phyloP scores from a whole-genome alignment of 2,329 filamentous ascomycete genomes.

The Intubia oerlemansii region DNA sequence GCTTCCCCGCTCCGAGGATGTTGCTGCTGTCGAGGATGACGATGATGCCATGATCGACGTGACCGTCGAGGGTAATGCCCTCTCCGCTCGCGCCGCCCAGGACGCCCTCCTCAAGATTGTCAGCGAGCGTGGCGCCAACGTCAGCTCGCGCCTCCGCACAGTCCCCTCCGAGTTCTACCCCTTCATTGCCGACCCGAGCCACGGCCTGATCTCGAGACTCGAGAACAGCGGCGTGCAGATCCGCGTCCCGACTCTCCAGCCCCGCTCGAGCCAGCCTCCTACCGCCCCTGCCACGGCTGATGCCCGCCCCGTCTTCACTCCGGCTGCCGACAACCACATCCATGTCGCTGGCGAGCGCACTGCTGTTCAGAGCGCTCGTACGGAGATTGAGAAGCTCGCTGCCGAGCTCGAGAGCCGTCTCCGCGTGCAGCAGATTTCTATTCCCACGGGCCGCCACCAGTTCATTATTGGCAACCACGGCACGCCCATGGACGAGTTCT shows the following conservation, averaged over 20 bases:
- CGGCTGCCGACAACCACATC: slow-evolving; percentile 58
- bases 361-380: slow-evolving; percentile 59
- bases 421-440: slow-evolving; percentile 55
- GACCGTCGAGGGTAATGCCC: slow-evolving; percentile 71
- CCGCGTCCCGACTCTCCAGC: slow-evolving; percentile 63
- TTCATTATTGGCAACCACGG: slow-evolving; percentile 83
- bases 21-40: slow-evolving; percentile 48
- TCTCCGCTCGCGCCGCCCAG: slow-evolving; percentile 66
- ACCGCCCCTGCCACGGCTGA: slow-evolving; percentile 37
- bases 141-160: slow-evolving; percentile 60
- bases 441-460: slow-evolving; percentile 75
- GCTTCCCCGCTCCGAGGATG: slow-evolving; percentile 61
- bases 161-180: slow-evolving; percentile 88
- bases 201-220: slow-evolving; percentile 42
- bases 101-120: slow-evolving; percentile 75
- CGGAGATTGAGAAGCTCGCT: slow-evolving; percentile 60
- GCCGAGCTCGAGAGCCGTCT: slow-evolving; percentile 57
- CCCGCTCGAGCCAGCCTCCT: slow-evolving; percentile 49
- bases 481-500: slow-evolving; percentile 64
- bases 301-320: slow-evolving; percentile 45
- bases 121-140: slow-evolving; percentile 62
- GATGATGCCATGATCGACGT: slow-evolving; percentile 71
- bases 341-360: slow-evolving; percentile 67
- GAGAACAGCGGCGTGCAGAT: slow-evolving; percentile 62
- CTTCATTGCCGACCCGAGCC: slow-evolving; percentile 70